Evolutionary conservation across 768 basidiomycete genomes (phyloP).

Genomic region (Psilocybe cubensis): DNA sequence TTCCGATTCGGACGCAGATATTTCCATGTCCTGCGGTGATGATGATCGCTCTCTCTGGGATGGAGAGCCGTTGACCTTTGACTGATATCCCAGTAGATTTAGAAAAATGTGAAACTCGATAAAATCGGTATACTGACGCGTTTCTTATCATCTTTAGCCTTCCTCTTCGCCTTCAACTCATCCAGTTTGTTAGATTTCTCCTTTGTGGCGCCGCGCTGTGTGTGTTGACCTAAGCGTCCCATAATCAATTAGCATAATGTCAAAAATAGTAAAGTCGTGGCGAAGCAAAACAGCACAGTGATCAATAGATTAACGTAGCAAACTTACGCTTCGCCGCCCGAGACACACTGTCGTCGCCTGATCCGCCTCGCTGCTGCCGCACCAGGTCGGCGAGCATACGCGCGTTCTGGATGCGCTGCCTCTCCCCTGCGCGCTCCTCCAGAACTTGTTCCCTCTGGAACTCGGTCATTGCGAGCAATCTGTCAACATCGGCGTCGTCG

Average conservation of each 20-base stretch:
- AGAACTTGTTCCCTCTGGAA: constrained; percentile 89
- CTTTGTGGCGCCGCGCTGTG: constrained; percentile 72
- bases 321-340: constrained; percentile 79
- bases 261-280: constrained; percentile 4
- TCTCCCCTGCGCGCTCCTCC: constrained; percentile 78
- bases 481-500: constrained; percentile 33
- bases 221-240: constrained; percentile 68
- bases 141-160: constrained; percentile 88
- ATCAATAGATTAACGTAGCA: not conserved
- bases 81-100: constrained; percentile 38
- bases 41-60: constrained; percentile 76
- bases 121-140: constrained; percentile 52
- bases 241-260: not conserved
- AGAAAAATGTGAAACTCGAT: not conserved
- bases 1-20: constrained; percentile 84
- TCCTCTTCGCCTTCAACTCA: constrained; percentile 85
- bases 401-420: constrained; percentile 74
- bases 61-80: constrained; percentile 36
- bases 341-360: constrained; percentile 58
- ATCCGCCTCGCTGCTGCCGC: constrained; percentile 59
- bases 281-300: not conserved
- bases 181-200: constrained; percentile 81
- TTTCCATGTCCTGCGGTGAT: constrained; percentile 86
- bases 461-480: constrained; percentile 81
- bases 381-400: constrained; percentile 76